Evolutionary conservation across 169 alveolate genomes (phyloP), one percentile per base, ranked within the genome.

Genomic region (Cyclospora cayetanensis): DNA sequence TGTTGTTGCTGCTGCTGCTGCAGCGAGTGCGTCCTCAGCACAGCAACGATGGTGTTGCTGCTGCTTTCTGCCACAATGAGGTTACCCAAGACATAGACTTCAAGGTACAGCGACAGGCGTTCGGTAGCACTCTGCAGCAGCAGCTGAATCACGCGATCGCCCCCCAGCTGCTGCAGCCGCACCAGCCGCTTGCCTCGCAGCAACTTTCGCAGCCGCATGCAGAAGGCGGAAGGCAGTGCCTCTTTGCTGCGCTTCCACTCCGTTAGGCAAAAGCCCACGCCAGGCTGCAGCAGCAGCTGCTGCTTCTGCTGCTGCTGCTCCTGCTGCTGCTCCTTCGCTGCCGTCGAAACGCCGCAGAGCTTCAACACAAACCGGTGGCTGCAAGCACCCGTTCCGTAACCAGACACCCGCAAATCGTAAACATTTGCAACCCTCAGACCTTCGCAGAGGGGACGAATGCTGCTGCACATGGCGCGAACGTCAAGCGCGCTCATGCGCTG

Each of bases 401-500:
- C 90, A 4, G 46, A 4, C 79, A 34, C 79, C 34, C 65, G 4
- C 46, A 90, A 91, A 88, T 94, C 96, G 68, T 94, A 94, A 31
- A 94, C 77, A 79, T 94, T 94, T 5, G 94, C 77, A 68, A 94
- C 65, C 63, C 94, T 70, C 74, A 91, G 65, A 39, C 95, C 95
- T 70, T 55, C 37, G 53, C 68, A 2, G 20, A 60, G 35, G 39
- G 93, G 94, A 3, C 94, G 37, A n/a, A 91, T 25, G 25, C 92
- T 66, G 39, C 80, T 60, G 46, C 66, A 93, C 94, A 94, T 85
- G 18, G 96, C 95, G 63, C 96, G 84, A 70, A 94, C 91, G 55
- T 94, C 96, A 74, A 94, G 46, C 68, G 96, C 93, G 27, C 93
- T 34, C 68, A 94, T 82, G 35, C 95, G 94, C 65, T 88, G 77